A percentile compares a stretch with the other conserved stretches of the same genome.
phyloP scores from a whole-genome alignment of 345 rosid genomes.

The Hibiscus mutabilis region DNA sequence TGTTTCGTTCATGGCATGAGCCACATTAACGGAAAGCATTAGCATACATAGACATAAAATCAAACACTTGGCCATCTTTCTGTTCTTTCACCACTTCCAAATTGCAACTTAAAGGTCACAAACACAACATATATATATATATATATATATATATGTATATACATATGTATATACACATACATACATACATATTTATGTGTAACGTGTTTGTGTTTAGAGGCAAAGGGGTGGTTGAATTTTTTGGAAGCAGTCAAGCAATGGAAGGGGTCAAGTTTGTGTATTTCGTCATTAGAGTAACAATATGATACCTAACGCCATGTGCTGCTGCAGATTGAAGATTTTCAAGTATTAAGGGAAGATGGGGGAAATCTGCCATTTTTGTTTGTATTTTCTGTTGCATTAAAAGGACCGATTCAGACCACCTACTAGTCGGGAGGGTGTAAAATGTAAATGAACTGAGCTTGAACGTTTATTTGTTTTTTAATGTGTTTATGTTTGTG shows the following conservation, averaged over 20 bases:
- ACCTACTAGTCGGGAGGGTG: no score
- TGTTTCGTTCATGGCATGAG: constrained; percentile 30
- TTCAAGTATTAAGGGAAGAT: neutral
- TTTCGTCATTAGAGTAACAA: constrained; percentile 2
- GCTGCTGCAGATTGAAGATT: constrained; percentile 4
- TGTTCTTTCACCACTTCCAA: neutral
- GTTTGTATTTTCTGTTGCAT: neutral
- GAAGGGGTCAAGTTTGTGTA: constrained; percentile 16
- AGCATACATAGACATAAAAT: constrained; percentile 13
- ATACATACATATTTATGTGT: no score
- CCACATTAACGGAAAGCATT: constrained; percentile 12
- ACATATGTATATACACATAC: no score
- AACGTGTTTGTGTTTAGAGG: neutral
- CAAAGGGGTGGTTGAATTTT: constrained; percentile 3
- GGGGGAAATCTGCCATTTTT: neutral
- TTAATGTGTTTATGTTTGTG: no score
- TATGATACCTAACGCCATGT: constrained; percentile 19
- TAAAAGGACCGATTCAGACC: neutral
- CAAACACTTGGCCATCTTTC: constrained; percentile 13
- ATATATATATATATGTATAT: no score
- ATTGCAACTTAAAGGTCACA: neutral
- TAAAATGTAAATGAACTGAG: no score
- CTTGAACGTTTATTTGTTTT: no score
- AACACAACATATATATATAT: neutral
- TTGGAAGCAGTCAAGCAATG: constrained; percentile 20